Evolutionary conservation across 2,329 filamentous ascomycete species (phyloP), one percentile per base, ranked within the genome.

Genomic region (Aspergillus transmontanensis): DNA sequence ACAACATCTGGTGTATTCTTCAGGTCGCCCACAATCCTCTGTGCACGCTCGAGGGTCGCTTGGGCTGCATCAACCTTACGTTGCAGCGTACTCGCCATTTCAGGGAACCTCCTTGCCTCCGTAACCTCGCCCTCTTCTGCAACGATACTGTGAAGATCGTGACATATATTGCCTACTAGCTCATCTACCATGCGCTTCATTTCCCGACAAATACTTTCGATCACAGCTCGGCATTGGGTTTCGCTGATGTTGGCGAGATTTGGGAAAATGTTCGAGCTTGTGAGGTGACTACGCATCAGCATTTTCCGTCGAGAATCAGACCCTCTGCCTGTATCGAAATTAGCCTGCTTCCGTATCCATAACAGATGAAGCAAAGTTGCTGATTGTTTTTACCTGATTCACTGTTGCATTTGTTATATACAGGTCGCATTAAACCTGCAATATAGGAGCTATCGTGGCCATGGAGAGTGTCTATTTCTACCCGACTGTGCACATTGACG

Each of bases 361-460:
- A 21, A 21, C 21, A 21, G 21, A 21, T 21, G 21, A 21, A 21
- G 21, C 21, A 21, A 21, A 21, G 21, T 21, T 21, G 21, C 21
- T 21, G 21, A 21, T 21, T 21, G 21, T 21, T 21, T 21, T 21
- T 21, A 21, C 46, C 46, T 50, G 46, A 50, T 30, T 50, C 46
- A 30, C 14, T 30, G 6, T 45, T 62, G 53, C 64, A 66, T 26
- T 21, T 5, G 7, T 64, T 60, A 57, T 66, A 66, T 0, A 55
- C 62, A 7, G 64, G 59, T 3, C 59, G 62, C 64, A 66, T 66
- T 16, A 60, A 26, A 4, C 50, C 53, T 9, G 59, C 59, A 19
- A 66, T 64, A 41, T 64, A 64, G 11, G 64, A 66, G 43, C 64
- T 66, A 56, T 39, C 41, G 10, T 64, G 64, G 4, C 58, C 62